A percentile compares a stretch with the other conserved stretches of the same genome.
These are phyloP conservation scores for Cornus suecica DNA, from an alignment of 148 eudicot genomes.

Conservation along the genomic window DNA sequence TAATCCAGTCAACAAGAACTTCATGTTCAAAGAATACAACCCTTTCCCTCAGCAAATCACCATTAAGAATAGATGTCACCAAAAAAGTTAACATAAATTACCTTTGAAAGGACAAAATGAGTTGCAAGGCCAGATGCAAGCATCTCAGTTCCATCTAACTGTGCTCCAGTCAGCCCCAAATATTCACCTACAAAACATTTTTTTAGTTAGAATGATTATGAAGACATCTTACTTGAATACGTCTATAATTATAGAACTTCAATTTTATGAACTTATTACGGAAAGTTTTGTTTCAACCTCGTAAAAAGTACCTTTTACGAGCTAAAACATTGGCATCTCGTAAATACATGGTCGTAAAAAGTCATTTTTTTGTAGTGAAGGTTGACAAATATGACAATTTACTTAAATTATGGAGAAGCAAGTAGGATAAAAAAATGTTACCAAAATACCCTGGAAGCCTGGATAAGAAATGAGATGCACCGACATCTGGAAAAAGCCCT, in stretches of 20 bases:
- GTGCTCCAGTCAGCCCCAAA: constrained; percentile 31
- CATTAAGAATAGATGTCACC: too few relatives aligned
- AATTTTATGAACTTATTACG: too few relatives aligned
- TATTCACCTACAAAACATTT: constrained; percentile 27
- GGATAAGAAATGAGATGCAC: constrained; percentile 38
- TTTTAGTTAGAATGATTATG: not conserved
- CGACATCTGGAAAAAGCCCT: constrained; percentile 36
- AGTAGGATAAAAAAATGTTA: not conserved
- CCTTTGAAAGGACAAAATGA: constrained; percentile 36
- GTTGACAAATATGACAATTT: not conserved
- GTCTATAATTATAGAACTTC: not conserved
- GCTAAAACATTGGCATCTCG: too few relatives aligned
- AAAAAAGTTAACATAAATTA: not conserved
- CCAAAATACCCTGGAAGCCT: constrained; percentile 39
- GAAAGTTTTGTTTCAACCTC: too few relatives aligned
- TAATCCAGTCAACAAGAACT: too few relatives aligned
- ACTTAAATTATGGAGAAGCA: not conserved
- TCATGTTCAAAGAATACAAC: too few relatives aligned
- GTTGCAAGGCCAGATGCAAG: constrained; percentile 41
- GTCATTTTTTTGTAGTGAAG: too few relatives aligned
- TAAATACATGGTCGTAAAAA: too few relatives aligned
- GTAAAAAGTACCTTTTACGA: too few relatives aligned
- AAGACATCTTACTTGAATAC: too few relatives aligned
- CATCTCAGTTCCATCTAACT: constrained; percentile 31
- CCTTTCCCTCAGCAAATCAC: too few relatives aligned